These are phyloP conservation scores for Trichoderma semiorbis DNA, from an alignment of 2,329 filamentous ascomycete species.

Conservation along the genomic window DNA sequence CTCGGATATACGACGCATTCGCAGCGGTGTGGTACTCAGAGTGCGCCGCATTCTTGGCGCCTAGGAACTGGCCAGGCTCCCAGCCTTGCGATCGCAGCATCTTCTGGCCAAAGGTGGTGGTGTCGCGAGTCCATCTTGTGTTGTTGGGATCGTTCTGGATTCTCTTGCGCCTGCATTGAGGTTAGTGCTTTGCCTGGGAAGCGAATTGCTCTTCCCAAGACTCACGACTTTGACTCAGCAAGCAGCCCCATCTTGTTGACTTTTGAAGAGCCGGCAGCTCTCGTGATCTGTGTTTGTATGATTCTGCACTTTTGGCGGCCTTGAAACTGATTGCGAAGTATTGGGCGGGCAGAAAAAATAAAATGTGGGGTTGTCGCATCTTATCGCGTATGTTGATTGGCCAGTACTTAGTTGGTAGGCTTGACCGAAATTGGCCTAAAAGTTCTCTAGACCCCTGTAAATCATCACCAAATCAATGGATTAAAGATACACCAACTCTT, in stretches of 20 bases:
- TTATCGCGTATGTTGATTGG: constrained; percentile 32
- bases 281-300: not conserved
- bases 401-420: not conserved
- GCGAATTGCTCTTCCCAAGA: not conserved
- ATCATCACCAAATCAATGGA: not conserved
- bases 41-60: constrained; percentile 72
- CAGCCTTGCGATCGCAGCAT: constrained; percentile 88
- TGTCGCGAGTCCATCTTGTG: constrained; percentile 83
- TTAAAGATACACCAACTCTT: not conserved
- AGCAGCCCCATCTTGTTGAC: constrained; percentile 34
- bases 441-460: not conserved
- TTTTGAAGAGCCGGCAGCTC: not conserved
- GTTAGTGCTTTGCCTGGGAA: constrained; percentile 17
- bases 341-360: constrained; percentile 31
- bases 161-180: constrained; percentile 48
- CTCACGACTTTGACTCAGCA: constrained; percentile 35
- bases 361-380: constrained; percentile 27
- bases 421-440: not conserved
- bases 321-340: constrained; percentile 16
- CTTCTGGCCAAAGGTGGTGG: constrained; percentile 79
- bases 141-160: constrained; percentile 93
- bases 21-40: constrained; percentile 73
- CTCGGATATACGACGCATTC: constrained; percentile 80
- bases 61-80: constrained; percentile 80
- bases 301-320: not conserved